Conservation (phyloP, 495 filamentous ascomycete species). For the Aspergillus bridgeri region DNA sequence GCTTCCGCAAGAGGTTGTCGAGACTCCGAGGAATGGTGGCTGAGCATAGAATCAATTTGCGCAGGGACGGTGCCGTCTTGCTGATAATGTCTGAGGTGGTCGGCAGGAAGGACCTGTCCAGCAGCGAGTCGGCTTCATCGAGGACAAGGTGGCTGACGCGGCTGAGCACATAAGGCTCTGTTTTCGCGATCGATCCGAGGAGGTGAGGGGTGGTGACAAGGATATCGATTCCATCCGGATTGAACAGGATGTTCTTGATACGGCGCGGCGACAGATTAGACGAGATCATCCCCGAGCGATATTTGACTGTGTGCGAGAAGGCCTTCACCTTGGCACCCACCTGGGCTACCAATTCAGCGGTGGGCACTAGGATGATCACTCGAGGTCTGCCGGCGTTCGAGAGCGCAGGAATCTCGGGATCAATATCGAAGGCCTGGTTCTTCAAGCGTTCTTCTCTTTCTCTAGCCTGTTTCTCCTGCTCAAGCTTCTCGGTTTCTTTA, state of each 20-base stretch:
- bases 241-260: slow-evolving; percentile 84
- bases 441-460: slow-evolving; percentile 47
- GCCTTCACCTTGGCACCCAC: slow-evolving; percentile 74
- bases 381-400: slow-evolving; percentile 72
- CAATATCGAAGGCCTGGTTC: slow-evolving; percentile 50
- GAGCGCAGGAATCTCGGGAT: slow-evolving; percentile 49
- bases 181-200: slow-evolving; percentile 76
- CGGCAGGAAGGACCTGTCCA: slow-evolving; percentile 86
- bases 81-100: slow-evolving; percentile 79
- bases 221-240: slow-evolving; percentile 76
- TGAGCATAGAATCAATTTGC: slow-evolving; percentile 91
- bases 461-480: slow-evolving; percentile 46
- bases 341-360: slow-evolving; percentile 88
- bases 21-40: slow-evolving; percentile 90
- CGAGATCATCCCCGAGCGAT: slow-evolving; percentile 75
- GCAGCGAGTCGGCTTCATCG: slow-evolving; percentile 92
- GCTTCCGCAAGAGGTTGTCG: slow-evolving; percentile 73
- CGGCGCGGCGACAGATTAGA: slow-evolving; percentile 67
- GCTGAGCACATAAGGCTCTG: slow-evolving; percentile 82
- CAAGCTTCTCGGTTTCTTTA: slow-evolving; percentile 47
- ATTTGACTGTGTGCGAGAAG: slow-evolving; percentile 78
- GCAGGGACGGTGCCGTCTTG: slow-evolving; percentile 68
- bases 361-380: slow-evolving; percentile 86
- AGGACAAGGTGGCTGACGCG: slow-evolving; percentile 83
- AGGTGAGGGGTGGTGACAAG: slow-evolving; percentile 86